These are phyloP conservation scores for Boletus vermiculosoides DNA, from an alignment of 768 basidiomycete genomes.

Conservation along the genomic window DNA sequence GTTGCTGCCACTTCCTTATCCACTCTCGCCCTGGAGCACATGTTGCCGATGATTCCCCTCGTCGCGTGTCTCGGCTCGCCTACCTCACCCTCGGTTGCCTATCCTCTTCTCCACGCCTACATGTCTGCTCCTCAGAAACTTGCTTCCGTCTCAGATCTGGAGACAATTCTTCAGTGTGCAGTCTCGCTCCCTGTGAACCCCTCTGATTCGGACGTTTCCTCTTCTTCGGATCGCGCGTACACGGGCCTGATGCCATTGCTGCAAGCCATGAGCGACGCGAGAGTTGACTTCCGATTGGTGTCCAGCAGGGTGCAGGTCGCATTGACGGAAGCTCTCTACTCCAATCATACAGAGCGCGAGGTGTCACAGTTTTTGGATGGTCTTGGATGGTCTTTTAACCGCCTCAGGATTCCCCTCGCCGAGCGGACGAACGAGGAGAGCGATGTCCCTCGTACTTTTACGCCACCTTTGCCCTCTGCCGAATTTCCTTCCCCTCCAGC, in stretches of 20 bases:
- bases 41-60: constrained; percentile 28
- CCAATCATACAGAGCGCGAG: constrained; percentile 15
- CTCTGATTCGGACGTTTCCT: constrained; percentile 4
- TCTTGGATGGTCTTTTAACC: constrained; percentile 17
- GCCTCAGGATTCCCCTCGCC: constrained; percentile 21
- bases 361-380: constrained; percentile 25
- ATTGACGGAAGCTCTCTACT: constrained; percentile 28
- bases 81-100: constrained; percentile 35
- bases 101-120: constrained; percentile 47
- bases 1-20: constrained; percentile 2
- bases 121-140: constrained; percentile 39
- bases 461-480: constrained; percentile 12
- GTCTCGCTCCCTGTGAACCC: constrained; percentile 26
- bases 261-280: constrained; percentile 36
- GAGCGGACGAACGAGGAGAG: constrained; percentile 12
- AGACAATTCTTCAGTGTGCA: constrained; percentile 41
- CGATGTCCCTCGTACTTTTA: constrained; percentile 5
- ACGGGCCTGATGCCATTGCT: constrained; percentile 44
- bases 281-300: constrained; percentile 30
- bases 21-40: background rate
- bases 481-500: constrained; percentile 11
- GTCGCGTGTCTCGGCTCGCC: constrained; percentile 34
- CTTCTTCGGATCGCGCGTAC: constrained; percentile 32
- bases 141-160: constrained; percentile 40
- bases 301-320: constrained; percentile 20